A percentile compares a stretch with the other conserved stretches of the same genome.
These are phyloP conservation scores for Oxytropis ochrocephala DNA, from an alignment of 306 rosid genomes.

Conservation along the genomic window DNA sequence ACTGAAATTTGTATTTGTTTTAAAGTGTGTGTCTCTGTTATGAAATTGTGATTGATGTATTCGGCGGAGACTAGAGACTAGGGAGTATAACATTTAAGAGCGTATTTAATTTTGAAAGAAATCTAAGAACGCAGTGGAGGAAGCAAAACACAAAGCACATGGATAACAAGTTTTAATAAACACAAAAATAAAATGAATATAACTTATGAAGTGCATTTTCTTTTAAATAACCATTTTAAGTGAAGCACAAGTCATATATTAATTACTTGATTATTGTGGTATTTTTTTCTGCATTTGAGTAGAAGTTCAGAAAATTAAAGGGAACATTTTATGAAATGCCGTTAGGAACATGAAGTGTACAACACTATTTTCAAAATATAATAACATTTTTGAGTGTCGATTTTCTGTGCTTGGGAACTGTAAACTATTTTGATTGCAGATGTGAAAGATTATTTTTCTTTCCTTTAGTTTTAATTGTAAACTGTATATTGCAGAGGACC, in stretches of 20 bases:
- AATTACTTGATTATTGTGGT: not conserved
- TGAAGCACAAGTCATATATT: not conserved
- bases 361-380: not conserved
- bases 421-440: not conserved
- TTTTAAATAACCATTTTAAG: not conserved
- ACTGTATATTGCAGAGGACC: conserved; percentile 50
- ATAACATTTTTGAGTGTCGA: not conserved
- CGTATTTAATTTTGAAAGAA: not conserved
- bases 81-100: not conserved
- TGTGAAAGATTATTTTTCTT: not conserved
- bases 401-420: not conserved
- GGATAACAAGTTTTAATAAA: not conserved
- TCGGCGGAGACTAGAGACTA: not conserved
- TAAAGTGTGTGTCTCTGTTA: not conserved
- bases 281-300: not conserved
- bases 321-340: not conserved
- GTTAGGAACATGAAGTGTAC: not conserved
- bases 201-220: not conserved
- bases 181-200: not conserved
- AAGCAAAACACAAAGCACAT: not conserved
- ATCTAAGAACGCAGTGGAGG: not conserved
- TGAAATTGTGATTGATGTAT: not conserved
- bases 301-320: not conserved
- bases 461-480: not conserved
- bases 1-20: not conserved